These are phyloP conservation scores for Amauroascus niger DNA, from an alignment of 2,329 filamentous ascomycete species.

Conservation along the genomic window DNA sequence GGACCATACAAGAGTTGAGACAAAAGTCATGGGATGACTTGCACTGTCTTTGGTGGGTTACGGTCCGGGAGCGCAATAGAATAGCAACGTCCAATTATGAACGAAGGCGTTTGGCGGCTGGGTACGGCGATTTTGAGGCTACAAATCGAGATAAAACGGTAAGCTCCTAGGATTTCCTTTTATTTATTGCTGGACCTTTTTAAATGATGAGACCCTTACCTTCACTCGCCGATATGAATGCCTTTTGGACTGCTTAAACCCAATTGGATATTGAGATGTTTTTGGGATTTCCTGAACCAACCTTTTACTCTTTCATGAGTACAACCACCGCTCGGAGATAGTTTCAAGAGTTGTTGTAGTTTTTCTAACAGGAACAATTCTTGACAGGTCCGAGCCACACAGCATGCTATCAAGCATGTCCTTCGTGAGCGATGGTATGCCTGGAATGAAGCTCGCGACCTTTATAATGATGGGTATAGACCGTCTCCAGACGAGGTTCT, in stretches of 20 bases:
- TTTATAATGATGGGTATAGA: conserved; percentile 31
- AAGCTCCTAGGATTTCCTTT: conserved; percentile 27
- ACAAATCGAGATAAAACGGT: conserved; percentile 57
- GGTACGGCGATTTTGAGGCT: conserved; percentile 64
- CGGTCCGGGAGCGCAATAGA: conserved; percentile 80
- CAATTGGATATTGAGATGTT: conserved; percentile 6
- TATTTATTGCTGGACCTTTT: not conserved
- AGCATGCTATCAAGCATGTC: conserved; percentile 71
- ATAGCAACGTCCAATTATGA: conserved; percentile 69
- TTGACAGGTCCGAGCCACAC: conserved; percentile 62
- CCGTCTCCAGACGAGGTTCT: conserved; percentile 24
- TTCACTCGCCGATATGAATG: conserved; percentile 29
- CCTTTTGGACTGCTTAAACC: conserved; percentile 23
- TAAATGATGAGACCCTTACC: conserved; percentile 20
- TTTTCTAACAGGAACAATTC: conserved; percentile 6
- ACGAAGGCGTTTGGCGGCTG: conserved; percentile 55
- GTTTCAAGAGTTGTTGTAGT: not conserved
- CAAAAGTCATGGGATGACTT: conserved; percentile 89
- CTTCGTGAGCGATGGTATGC: conserved; percentile 82
- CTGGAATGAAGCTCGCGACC: conserved; percentile 47
- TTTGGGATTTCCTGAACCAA: conserved; percentile 6
- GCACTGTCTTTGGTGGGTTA: conserved; percentile 89
- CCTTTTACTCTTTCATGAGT: not conserved
- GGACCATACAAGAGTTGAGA: conserved; percentile 76
- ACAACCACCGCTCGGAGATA: not conserved